phyloP scores from a whole-genome alignment of 306 rosid species.

The Trichosanthes truncata region DNA sequence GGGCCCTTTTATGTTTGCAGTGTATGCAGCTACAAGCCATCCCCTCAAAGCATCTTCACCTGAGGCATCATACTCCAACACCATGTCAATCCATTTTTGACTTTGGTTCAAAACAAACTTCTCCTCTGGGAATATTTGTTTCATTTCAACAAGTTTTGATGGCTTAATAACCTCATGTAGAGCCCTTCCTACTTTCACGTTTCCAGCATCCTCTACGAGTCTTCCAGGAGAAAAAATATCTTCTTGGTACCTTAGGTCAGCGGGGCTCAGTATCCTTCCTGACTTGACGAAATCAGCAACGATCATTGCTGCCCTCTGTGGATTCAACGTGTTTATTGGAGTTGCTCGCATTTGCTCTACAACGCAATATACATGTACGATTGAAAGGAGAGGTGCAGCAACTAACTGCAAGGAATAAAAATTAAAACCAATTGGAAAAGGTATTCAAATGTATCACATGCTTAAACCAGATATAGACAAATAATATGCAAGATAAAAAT shows the following conservation, averaged over 20 bases:
- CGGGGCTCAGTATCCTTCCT: constrained; percentile 69
- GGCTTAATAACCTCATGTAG: constrained; percentile 59
- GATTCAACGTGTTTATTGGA: constrained; percentile 83
- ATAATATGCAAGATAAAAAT: neutral
- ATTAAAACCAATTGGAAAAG: constrained; percentile 18
- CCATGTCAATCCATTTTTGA: constrained; percentile 57
- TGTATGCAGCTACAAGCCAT: constrained; percentile 87
- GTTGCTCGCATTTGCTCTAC: constrained; percentile 86
- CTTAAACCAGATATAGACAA: neutral
- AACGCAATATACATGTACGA: constrained; percentile 62
- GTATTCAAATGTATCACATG: neutral
- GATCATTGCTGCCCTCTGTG: constrained; percentile 82
- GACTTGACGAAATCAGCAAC: constrained; percentile 75
- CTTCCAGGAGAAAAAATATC: constrained; percentile 57
- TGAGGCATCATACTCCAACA: constrained; percentile 60
- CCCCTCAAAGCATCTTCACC: constrained; percentile 95
- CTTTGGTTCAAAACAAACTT: constrained; percentile 57
- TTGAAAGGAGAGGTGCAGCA: constrained; percentile 61
- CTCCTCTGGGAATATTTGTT: constrained; percentile 53
- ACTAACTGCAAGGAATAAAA: constrained; percentile 43
- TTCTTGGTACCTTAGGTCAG: constrained; percentile 79
- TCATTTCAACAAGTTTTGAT: constrained; percentile 48
- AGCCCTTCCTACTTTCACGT: constrained; percentile 66
- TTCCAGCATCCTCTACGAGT: constrained; percentile 69
- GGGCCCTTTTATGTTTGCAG: constrained; percentile 31